Evolutionary conservation across 2,329 filamentous ascomycete genomes (phyloP).

Genomic region (Cladophialophora chaetospira): DNA sequence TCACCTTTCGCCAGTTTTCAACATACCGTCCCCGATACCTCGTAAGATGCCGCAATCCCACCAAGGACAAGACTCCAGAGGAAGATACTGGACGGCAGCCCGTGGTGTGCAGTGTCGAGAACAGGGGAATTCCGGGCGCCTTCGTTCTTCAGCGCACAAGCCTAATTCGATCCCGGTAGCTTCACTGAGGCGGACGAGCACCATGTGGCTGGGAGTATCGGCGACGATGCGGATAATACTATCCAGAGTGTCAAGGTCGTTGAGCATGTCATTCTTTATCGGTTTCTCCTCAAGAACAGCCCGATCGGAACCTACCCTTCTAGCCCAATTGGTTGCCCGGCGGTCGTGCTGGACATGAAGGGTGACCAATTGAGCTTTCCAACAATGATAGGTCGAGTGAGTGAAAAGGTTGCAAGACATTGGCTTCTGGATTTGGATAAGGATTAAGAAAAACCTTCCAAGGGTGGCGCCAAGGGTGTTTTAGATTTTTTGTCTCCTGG

Average conservation of each 20-base stretch:
- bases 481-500: no score
- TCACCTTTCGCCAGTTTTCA: constrained; percentile 1
- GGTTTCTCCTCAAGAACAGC: constrained; percentile 4
- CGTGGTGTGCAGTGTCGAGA: constrained; percentile 2
- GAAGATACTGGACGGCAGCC: neutral
- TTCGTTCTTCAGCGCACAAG: constrained; percentile 2
- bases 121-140: neutral
- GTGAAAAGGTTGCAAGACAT: neutral
- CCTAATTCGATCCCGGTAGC: constrained; percentile 6
- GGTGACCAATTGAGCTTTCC: no score
- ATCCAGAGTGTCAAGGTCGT: neutral
- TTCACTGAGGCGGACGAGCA: constrained; percentile 6
- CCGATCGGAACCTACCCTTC: constrained; percentile 5
- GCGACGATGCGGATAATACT: constrained; percentile 4
- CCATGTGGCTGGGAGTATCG: constrained; percentile 9
- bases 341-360: neutral
- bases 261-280: neutral
- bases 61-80: neutral
- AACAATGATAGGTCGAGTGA: no score
- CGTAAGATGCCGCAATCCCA: constrained; percentile 6
- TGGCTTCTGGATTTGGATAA: neutral
- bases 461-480: no score
- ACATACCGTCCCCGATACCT: constrained; percentile 10
- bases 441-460: neutral
- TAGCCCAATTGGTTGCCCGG: neutral